Conservation (phyloP, 768 basidiomycete genomes). For the Wakefieldia striispora region DNA sequence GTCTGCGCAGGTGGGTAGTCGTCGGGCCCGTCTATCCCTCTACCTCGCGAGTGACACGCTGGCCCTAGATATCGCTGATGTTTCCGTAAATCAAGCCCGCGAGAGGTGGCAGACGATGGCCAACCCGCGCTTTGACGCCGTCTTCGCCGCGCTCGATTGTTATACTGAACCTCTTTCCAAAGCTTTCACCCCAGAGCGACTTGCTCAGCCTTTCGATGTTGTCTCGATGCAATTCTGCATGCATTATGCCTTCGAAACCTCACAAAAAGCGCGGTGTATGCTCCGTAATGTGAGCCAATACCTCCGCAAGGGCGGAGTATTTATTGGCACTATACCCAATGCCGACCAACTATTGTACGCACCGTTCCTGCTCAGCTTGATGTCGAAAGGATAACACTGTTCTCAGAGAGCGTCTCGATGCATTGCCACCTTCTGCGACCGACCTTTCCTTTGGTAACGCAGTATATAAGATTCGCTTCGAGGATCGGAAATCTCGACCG, state of each 20-base stretch:
- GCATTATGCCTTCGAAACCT: slow-evolving; percentile 98
- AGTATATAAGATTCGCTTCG: slow-evolving; percentile 88
- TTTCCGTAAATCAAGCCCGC: slow-evolving; percentile 89
- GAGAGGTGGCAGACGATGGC: slow-evolving; percentile 58
- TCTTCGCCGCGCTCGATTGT: slow-evolving; percentile 87
- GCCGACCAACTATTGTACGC: slow-evolving; percentile 79
- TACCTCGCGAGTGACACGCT: not conserved
- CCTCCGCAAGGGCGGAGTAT: slow-evolving; percentile 82
- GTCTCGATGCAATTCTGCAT: slow-evolving; percentile 99
- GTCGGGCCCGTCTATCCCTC: not conserved
- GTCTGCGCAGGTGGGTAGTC: slow-evolving; percentile 70
- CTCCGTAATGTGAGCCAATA: slow-evolving; percentile 82
- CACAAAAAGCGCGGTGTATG: slow-evolving; percentile 86
- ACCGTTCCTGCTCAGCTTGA: slow-evolving; percentile 3
- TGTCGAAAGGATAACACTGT: slow-evolving; percentile 13
- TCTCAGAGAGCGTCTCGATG: slow-evolving; percentile 67
- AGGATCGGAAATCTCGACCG: slow-evolving; percentile 58
- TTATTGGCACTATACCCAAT: slow-evolving; percentile 97
- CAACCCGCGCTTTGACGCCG: slow-evolving; percentile 64
- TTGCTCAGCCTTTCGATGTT: slow-evolving; percentile 80
- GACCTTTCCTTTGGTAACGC: slow-evolving; percentile 87
- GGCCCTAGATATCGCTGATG: slow-evolving; percentile 75
- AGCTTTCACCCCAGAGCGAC: slow-evolving; percentile 59
- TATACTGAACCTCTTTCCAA: slow-evolving; percentile 71
- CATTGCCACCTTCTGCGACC: slow-evolving; percentile 58